Evolutionary conservation across 2,329 filamentous ascomycete species (phyloP), one percentile per base, ranked within the genome.

Genomic region (Arthrobotrys megalospora): DNA sequence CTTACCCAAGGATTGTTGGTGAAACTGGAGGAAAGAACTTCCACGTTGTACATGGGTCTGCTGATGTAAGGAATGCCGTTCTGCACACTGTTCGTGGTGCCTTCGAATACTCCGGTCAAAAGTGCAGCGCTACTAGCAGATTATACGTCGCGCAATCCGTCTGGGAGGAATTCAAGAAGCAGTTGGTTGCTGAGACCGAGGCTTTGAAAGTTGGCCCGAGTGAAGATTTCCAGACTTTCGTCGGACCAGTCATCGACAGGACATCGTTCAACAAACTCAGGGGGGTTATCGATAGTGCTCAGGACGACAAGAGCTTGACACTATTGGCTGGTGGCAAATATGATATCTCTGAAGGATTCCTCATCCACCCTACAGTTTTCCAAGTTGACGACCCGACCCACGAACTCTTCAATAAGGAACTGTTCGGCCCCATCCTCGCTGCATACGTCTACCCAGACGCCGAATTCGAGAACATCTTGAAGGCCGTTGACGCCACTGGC

Each of bases 11-110:
- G 81, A 92, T 97, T 80, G 93, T 97, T 3, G 93, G 93, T 78
- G 93, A 97, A 87, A 97, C 93, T 32, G 93, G 93, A 77, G 93
- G 93, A 84, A 97, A 97, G 89, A 97, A 97, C 87, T 97, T 94
- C 88, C 93, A 96, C 85, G 85, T 97, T 65, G 85, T 97, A 36
- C 93, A 97, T 86, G 86, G 87, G 53, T 91, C 90, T 2, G 93
- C 93, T 45, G 92, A 96, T 81, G 85, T 96, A 62, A 86, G 90
- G 78, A 96, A 95, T 82, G 93, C 93, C 10, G 93, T 89, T 38
- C 88, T 92, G 80, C 92, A 96, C 84, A 96, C 93, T 4, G 89
- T 97, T 36, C 92, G 94, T 70, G 93, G 92, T 58, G 93, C 93
- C 1, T 97, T 96, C 83, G 94, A 97, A 85, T 97, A 91, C 87